A percentile compares a stretch with the other conserved stretches of the same genome.
Conservation (phyloP, 2,329 filamentous ascomycete genomes). For the Epichloe aotearoae region DNA sequence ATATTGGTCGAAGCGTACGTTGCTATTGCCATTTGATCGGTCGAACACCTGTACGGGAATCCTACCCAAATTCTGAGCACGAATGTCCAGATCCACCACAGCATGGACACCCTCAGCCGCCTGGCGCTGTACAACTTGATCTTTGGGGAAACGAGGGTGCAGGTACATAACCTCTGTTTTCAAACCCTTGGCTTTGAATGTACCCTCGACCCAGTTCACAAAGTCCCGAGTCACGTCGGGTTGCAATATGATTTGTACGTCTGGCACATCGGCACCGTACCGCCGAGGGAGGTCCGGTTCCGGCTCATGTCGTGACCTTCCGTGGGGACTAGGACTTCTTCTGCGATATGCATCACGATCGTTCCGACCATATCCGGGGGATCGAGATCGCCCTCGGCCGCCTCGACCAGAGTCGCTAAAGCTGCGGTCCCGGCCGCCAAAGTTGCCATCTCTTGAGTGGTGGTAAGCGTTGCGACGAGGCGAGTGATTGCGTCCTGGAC, state of each 20-base stretch:
- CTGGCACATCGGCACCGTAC: constrained; percentile 63
- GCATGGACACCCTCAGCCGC: constrained; percentile 81
- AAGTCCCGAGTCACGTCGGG: constrained; percentile 70
- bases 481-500: constrained; percentile 46
- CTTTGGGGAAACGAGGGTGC: constrained; percentile 61
- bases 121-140: constrained; percentile 70
- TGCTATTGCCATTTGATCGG: constrained; percentile 57
- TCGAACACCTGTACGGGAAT: constrained; percentile 80
- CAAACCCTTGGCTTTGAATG: constrained; percentile 59
- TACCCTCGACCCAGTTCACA: constrained; percentile 66
- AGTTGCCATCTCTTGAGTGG: constrained; percentile 44
- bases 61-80: constrained; percentile 56
- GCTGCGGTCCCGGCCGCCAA: constrained; percentile 37
- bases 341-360: constrained; percentile 45
- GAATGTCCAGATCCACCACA: constrained; percentile 62
- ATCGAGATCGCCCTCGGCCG: constrained; percentile 53
- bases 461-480: constrained; percentile 44
- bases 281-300: constrained; percentile 58
- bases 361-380: constrained; percentile 37
- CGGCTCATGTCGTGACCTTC: constrained; percentile 33
- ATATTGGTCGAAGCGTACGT: constrained; percentile 79
- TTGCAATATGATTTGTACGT: constrained; percentile 76
- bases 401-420: constrained; percentile 27
- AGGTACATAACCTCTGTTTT: constrained; percentile 70
- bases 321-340: constrained; percentile 56